Evolutionary conservation across 306 rosid species (phyloP), one percentile per base, ranked within the genome.

Genomic region (Dryas drummondii): DNA sequence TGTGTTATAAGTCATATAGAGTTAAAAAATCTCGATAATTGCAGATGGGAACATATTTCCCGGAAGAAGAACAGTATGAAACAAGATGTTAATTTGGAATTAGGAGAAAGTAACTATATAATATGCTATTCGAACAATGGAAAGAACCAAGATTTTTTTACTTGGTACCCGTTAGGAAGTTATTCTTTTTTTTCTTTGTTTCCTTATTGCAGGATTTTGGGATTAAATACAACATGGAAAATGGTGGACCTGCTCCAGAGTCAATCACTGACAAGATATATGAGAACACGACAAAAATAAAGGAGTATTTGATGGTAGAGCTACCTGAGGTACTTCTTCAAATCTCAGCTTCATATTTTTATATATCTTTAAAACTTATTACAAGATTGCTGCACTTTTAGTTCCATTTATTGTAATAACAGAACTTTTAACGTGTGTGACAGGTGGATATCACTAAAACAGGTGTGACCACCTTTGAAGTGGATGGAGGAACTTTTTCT

Each of bases 171-270:
- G n/a, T 52, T 40, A 32, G 59, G 10, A 70, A 41, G 8, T 17
- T 32, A 51, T 49, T 42, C 51, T 76, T 68, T 58, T 47, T 53
- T 27, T 73, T 9, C 11, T 51, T 66, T 79, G 80, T 79, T 79
- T 82, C 64, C 76, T 52, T 27, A n/a, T 72, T 80, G 85, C 91
- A 96, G 99, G 99, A 96, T 84, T 96, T 96, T 82, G 99, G 99
- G 59, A 88, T 96, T 67, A 96, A 96, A 71, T 96, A 92, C 87
- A 96, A 96, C 85, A 96, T 96, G 99, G 99, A 86, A 84, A 96
- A 96, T 74, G 99, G 99, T 73, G 99, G 99, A 71, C 99, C 99
- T 68, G 97, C 99, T 77, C 99, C 98, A 0, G 99, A 96, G 87
- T 90, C 90, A n/a, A 83, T 92, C 76, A 96, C 99, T 58, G 68